Evolutionary conservation across 2,329 filamentous ascomycete genomes (phyloP), one percentile per base, ranked within the genome.

Genomic region (Sphaceloma murrayae): DNA sequence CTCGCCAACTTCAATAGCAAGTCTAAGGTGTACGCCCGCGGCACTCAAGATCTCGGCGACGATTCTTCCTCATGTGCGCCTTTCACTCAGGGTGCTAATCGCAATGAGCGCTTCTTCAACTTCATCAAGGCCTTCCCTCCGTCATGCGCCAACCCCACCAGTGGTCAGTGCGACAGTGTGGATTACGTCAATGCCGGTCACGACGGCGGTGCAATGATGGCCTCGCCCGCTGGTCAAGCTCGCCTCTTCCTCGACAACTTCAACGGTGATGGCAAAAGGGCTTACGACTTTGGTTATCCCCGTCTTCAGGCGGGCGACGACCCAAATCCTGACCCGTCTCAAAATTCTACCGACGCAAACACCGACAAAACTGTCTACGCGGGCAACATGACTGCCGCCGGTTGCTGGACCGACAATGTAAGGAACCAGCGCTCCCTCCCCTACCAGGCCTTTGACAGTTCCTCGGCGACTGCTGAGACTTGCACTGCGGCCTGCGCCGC

Each of bases 101-200:
- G 61, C 5, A 58, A 63, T 39, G 61, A 64, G 51, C 58, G 61
- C 5, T 63, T 64, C 52, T 62, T 62, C 55, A 58, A 63, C 52
- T 62, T 61, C 49, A 60, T 63, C 54, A 56, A 58, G 33, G 53
- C 52, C 6, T 62, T 63, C 46, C 57, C 58, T 11, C 45, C 53
- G 2, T 51, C 50, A n/a, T 61, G 60, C 45, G n/a, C 49, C 2
- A 49, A 52, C 29, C 50, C 58, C 6, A 22, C 40, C 0, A 49
- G 47, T 8, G 48, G 48, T n/a, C 54, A 57, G 31, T 61, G 58
- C 39, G 54, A 59, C 38, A 63, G 61, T 1, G 53, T 63, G 9
- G 61, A 64, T 43, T 57, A 60, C 33, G 52, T 62, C 17, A 48
- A 53, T 26, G 48, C 52, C 14, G 59, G 58, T 6, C 61, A 64